Evolutionary conservation across 768 basidiomycete genomes (phyloP), one percentile per base, ranked within the genome.

Genomic region (Floccularia luteovirens): DNA sequence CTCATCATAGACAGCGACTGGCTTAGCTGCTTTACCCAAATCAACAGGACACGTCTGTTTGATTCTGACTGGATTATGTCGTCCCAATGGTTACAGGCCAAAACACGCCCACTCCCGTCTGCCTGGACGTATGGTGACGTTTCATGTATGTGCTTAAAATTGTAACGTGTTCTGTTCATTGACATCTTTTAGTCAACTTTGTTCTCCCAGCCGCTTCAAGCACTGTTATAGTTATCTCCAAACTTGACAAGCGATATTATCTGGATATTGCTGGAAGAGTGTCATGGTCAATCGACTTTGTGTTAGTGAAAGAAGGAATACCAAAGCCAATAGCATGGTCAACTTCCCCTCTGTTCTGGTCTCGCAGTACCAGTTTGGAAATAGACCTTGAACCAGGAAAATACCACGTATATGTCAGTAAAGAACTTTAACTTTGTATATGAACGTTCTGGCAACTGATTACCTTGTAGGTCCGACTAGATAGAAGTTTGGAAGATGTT

Each of bases 201-300:
- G 51, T 53, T 1, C 44, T 74, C 19, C 57, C 63, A 2, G 47
- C 60, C 17, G 44, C 55, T 0, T 58, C 69, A 1, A 52, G 53
- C 14, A 53, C 66, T 13, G 55, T 71, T 20, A 56, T 74, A 23
- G 67, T 69, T 22, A 60, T 75, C 24, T 64, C 70, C 13, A 65
- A 67, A 44, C 48, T 69, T 25, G 69, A 74, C 47, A 42, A 48
- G 1, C 60, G 73, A 5, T 74, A 67, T 53, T 73, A 67, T 48
- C 48, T 49, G 13, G 61, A 61, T 24, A 52, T 74, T 22, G 49
- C 60, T 0, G 66, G 67, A 6, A 50, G 47, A 16, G 56, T 56
- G 13, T 38, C 45, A 13, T 69, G 63, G 62, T 58, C 54, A 21
- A 53, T 74, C 22, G 72, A 75, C 30, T 74, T 75, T 41, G 53